phyloP scores from a whole-genome alignment of 352 stramenopile species.

The Pythium insidiosum region DNA sequence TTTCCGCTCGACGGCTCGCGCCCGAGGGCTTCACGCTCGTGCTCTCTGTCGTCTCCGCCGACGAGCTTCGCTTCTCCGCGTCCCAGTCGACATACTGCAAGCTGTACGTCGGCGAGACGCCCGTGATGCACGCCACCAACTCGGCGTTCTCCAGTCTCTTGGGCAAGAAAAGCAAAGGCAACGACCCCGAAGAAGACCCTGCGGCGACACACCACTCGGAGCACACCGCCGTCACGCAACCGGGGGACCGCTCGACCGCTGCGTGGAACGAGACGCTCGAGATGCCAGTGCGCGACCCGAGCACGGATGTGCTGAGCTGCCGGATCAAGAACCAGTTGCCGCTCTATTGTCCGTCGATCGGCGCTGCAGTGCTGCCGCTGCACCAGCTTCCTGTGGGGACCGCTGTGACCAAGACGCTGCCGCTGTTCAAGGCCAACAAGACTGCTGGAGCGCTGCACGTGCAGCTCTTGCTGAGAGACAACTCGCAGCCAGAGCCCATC shows the following conservation, averaged over 20 bases:
- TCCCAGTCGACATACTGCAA: conserved; percentile 42
- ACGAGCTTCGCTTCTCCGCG: conserved; percentile 26
- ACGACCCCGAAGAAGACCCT: conserved; percentile 3
- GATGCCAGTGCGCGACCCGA: conserved; percentile 34
- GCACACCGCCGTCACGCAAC: conserved; percentile 43
- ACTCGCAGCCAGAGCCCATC: too few species aligned
- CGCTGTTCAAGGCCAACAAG: conserved; percentile 41
- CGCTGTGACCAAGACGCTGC: conserved; percentile 46
- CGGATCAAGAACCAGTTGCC: conserved; percentile 63
- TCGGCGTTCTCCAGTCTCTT: conserved; percentile 15
- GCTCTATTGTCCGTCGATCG: conserved; percentile 53
- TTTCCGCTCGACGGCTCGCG: conserved; percentile 9
- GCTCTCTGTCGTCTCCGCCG: conserved; percentile 53
- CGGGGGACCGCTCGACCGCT: conserved; percentile 18
- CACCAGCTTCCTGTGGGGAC: conserved; percentile 32
- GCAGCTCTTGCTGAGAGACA: conserved; percentile 29
- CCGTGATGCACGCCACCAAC: conserved; percentile 27
- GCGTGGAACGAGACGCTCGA: conserved; percentile 78
- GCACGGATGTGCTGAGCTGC: conserved; percentile 50
- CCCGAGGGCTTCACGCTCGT: conserved; percentile 40
- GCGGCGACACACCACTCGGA: conserved; percentile 51
- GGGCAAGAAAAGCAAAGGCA: conserved; percentile 1
- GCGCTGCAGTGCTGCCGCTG: conserved; percentile 43
- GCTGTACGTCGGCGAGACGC: too few species aligned
- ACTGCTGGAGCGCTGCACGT: conserved; percentile 35